A percentile compares a stretch with the other conserved stretches of the same genome.
Evolutionary conservation across 1,139 yeast species (phyloP).

Genomic region (Tardiomyces digboiensis): DNA sequence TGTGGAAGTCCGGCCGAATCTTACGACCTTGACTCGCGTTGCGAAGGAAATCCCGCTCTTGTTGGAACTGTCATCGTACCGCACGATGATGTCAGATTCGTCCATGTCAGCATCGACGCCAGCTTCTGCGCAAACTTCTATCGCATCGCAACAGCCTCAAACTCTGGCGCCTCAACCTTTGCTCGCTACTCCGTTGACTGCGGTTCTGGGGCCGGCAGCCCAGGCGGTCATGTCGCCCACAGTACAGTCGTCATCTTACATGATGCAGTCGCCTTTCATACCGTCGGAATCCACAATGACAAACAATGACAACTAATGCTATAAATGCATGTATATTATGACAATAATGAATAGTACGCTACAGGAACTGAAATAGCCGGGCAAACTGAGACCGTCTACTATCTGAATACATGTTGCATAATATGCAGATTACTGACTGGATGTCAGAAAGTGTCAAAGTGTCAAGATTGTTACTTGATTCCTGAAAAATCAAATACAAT

Average conservation of each 20-base stretch:
- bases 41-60: slow-evolving; percentile 85
- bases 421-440: too few species aligned
- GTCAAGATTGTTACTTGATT: too few species aligned
- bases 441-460: too few species aligned
- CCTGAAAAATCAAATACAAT: too few species aligned
- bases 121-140: slow-evolving; percentile 1
- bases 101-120: slow-evolving; percentile 2
- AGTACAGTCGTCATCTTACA: background rate
- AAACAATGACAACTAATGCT: background rate
- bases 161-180: slow-evolving; percentile 8
- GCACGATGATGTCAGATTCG: slow-evolving; percentile 14
- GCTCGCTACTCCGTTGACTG: slow-evolving; percentile 28
- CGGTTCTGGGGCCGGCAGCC: slow-evolving; percentile 30
- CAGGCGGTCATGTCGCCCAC: slow-evolving; percentile 21
- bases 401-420: too few species aligned
- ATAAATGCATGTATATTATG: background rate
- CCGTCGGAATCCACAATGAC: background rate
- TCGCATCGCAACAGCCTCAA: slow-evolving; percentile 7
- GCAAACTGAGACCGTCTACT: too few species aligned
- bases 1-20: slow-evolving; percentile 69
- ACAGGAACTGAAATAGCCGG: too few species aligned
- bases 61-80: slow-evolving; percentile 54
- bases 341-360: background rate
- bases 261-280: background rate
- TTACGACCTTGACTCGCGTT: slow-evolving; percentile 75